Percentiles rank a stretch among this genome's conserved stretches.
phyloP scores from a whole-genome alignment of 768 basidiomycete species.

The Boletus patriciae region DNA sequence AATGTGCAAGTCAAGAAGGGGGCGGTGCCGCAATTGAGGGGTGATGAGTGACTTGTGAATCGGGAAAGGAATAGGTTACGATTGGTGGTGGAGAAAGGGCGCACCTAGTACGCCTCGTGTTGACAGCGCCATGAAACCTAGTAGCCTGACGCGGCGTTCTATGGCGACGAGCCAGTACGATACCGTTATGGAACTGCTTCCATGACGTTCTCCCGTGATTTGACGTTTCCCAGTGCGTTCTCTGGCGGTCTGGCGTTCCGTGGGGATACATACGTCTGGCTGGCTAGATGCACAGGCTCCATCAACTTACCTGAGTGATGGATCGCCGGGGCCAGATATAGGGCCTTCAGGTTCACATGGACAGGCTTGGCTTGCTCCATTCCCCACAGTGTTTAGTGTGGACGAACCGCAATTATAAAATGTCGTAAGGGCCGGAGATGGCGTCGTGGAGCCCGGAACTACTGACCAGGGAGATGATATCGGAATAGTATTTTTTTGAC shows the following conservation, averaged over 20 bases:
- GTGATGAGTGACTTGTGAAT: constrained; percentile 12
- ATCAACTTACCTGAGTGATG: constrained; percentile 7
- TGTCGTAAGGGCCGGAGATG: constrained; percentile 24
- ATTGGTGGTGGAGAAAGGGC: constrained; percentile 24
- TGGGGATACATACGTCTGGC: constrained; percentile 13
- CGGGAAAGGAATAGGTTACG: constrained; percentile 21
- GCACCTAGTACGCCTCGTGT: constrained; percentile 36
- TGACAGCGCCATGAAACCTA: constrained; percentile 37
- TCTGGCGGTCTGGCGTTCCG: constrained; percentile 19
- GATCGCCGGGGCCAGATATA: constrained; percentile 16
- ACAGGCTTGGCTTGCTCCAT: constrained; percentile 6
- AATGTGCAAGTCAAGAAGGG: constrained; percentile 10
- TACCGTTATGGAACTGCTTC: constrained; percentile 30
- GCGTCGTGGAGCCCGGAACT: constrained; percentile 26
- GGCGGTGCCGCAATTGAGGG: constrained; percentile 28
- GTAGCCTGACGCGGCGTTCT: constrained; percentile 33
- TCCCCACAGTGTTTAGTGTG: constrained; percentile 18
- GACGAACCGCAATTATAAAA: constrained; percentile 12
- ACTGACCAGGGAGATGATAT: constrained; percentile 9
- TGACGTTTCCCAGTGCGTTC: constrained; percentile 20
- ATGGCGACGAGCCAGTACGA: constrained; percentile 28
- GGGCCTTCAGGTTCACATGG: constrained; percentile 18
- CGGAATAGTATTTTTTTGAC: constrained; percentile 13
- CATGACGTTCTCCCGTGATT: constrained; percentile 28
- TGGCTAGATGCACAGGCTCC: constrained; percentile 4